Percentiles rank a stretch among this genome's conserved stretches.
Conservation (phyloP, 768 basidiomycete species). For the Calocera viscosa region DNA sequence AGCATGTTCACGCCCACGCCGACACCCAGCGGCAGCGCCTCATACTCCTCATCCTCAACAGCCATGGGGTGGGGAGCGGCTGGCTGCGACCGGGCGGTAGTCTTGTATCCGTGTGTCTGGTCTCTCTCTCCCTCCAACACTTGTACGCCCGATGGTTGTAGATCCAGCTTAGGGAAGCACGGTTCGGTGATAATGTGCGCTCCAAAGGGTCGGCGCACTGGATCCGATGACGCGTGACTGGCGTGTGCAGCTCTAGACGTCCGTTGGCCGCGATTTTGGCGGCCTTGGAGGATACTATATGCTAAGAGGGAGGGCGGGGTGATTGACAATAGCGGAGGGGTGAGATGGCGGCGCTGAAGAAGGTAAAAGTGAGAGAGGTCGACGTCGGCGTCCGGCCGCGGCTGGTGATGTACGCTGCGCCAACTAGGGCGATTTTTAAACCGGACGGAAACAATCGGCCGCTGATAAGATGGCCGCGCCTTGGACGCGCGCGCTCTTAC, state of each 20-base stretch:
- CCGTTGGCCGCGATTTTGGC: not conserved
- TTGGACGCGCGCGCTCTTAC: conserved; percentile 1
- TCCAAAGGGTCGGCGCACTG: not conserved
- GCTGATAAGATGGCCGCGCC: conserved; percentile 1
- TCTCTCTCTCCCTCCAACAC: conserved; percentile 1
- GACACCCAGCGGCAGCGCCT: conserved; percentile 59
- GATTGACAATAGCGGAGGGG: not conserved
- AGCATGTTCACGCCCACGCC: conserved; percentile 89
- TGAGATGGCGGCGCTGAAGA: not conserved
- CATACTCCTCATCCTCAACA: conserved; percentile 49
- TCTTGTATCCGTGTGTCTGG: not conserved
- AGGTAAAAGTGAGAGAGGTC: not conserved
- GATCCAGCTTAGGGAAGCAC: conserved; percentile 6
- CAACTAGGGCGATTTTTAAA: conserved; percentile 6
- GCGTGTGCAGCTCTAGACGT: not conserved
- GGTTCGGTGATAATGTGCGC: not conserved
- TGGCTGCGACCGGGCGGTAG: not conserved
- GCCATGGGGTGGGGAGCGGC: conserved; percentile 23
- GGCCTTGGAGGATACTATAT: not conserved
- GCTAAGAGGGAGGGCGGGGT: not conserved
- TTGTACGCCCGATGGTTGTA: not conserved
- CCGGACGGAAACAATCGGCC: conserved; percentile 9
- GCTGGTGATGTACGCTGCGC: not conserved
- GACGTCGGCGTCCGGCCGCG: not conserved
- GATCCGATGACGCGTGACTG: not conserved